These are phyloP conservation scores for Intubia oerlemansii DNA, from an alignment of 2,329 filamentous ascomycete species.

Conservation along the genomic window DNA sequence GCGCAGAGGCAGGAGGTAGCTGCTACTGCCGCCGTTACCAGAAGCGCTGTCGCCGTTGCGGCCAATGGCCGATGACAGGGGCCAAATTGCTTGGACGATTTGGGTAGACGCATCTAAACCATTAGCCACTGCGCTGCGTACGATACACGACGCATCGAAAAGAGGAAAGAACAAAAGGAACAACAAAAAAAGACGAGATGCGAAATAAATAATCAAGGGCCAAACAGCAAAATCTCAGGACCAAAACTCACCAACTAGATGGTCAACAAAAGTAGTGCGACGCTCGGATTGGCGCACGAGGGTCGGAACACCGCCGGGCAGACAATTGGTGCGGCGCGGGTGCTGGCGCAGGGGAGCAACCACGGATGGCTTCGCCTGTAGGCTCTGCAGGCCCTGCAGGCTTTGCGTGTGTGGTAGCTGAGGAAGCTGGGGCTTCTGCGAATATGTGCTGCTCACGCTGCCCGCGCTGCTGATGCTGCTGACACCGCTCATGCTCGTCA, in stretches of 20 bases:
- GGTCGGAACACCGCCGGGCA: slow-evolving; percentile 43
- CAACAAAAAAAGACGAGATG: background rate
- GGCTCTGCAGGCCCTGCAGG: slow-evolving; percentile 2
- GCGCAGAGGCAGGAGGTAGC: slow-evolving; percentile 56
- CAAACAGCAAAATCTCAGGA: background rate
- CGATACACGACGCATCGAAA: too few species aligned
- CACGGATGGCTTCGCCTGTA: too few species aligned
- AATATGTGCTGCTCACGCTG: slow-evolving; percentile 5
- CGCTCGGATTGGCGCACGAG: slow-evolving; percentile 76
- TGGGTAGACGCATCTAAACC: slow-evolving; percentile 79
- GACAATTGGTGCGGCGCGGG: slow-evolving; percentile 33
- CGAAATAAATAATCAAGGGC: too few species aligned
- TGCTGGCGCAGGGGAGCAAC: slow-evolving; percentile 48
- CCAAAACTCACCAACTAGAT: slow-evolving; percentile 70
- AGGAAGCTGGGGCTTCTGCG: slow-evolving; percentile 2
- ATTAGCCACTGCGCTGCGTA: background rate
- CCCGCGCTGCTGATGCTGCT: too few species aligned
- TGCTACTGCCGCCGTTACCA: slow-evolving; percentile 4
- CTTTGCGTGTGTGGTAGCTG: slow-evolving; percentile 2
- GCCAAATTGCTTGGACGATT: slow-evolving; percentile 96
- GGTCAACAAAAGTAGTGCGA: slow-evolving; percentile 90
- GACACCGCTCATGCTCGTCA: slow-evolving; percentile 5
- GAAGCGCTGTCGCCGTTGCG: slow-evolving; percentile 25
- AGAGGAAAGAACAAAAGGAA: background rate
- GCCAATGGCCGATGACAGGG: slow-evolving; percentile 62